Percentiles rank a stretch among this genome's conserved stretches.
Conservation (phyloP, 768 basidiomycete genomes). For the Suillus variegatus region DNA sequence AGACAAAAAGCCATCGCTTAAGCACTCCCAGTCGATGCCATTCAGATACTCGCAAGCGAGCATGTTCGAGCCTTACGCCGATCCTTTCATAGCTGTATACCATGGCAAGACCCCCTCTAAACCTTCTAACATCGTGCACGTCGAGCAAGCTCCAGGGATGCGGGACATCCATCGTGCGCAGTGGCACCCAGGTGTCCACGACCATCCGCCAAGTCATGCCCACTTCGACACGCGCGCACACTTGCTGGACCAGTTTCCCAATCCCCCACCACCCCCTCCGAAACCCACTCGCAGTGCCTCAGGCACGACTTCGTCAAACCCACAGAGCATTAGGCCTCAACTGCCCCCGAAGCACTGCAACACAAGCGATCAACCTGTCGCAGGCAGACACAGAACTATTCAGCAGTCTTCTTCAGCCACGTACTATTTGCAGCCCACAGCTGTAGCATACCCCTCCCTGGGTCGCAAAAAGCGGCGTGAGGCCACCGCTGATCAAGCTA, state of each 20-base stretch:
- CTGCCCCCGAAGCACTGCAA: too few relatives aligned
- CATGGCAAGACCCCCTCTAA: background rate
- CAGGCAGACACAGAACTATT: background rate
- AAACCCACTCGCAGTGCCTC: background rate
- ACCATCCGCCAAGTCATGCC: background rate
- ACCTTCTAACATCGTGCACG: background rate
- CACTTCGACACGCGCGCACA: background rate
- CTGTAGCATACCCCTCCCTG: constrained; percentile 6
- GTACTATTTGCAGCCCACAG: background rate
- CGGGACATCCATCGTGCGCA: background rate
- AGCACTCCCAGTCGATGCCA: background rate
- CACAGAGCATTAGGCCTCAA: too few relatives aligned
- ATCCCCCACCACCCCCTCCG: constrained; percentile 12
- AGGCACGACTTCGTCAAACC: too few relatives aligned
- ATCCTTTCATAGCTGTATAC: background rate
- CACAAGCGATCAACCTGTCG: too few relatives aligned
- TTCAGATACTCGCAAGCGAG: background rate
- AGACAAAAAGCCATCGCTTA: background rate
- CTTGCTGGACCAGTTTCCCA: constrained; percentile 13
- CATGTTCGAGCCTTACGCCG: background rate
- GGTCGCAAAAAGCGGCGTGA: constrained; percentile 1
- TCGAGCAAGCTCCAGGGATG: constrained; percentile 6
- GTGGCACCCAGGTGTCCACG: background rate
- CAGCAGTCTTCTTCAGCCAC: background rate
- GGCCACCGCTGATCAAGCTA: constrained; percentile 2